Evolutionary conservation across 2,329 filamentous ascomycete genomes (phyloP).

Genomic region (Cryphonectria nitschkei): DNA sequence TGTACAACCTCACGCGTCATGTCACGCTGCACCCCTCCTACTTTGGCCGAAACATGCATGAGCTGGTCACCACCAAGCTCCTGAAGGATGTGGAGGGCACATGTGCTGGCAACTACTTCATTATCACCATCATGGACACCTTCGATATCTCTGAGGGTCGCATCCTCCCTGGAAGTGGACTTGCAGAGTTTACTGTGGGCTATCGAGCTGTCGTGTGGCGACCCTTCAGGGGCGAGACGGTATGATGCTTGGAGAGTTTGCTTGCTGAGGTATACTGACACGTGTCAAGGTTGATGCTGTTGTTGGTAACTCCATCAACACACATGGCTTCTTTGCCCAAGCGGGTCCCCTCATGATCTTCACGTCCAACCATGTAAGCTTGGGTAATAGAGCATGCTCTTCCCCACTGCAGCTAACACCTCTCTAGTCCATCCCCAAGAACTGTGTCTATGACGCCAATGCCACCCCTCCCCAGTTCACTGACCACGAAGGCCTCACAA

Average conservation of each 20-base stretch:
- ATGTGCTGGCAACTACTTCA: conserved; percentile 94
- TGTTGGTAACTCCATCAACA: conserved; percentile 81
- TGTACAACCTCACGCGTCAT: conserved; percentile 93
- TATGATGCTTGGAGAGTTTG: conserved; percentile 51
- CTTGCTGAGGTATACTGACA: conserved; percentile 22
- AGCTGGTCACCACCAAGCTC: conserved; percentile 86
- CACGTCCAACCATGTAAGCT: conserved; percentile 77
- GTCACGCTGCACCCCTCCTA: conserved; percentile 96
- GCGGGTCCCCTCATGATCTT: conserved; percentile 79
- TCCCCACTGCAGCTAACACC: conserved; percentile 32
- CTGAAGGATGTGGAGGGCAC: conserved; percentile 93
- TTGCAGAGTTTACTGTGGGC: conserved; percentile 92
- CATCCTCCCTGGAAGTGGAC: conserved; percentile 86
- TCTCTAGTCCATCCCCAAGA: conserved; percentile 79
- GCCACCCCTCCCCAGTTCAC: conserved; percentile 97
- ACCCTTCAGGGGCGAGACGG: conserved; percentile 97
- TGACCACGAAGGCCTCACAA: conserved; percentile 90
- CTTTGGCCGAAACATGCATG: conserved; percentile 91
- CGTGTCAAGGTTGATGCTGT: conserved; percentile 81
- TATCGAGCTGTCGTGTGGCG: conserved; percentile 98
- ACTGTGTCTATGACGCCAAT: conserved; percentile 93
- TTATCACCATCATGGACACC: conserved; percentile 96
- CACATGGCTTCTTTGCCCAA: conserved; percentile 87
- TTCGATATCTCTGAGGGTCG: conserved; percentile 93
- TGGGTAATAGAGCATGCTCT: conserved; percentile 1